Conservation (phyloP, 805 yeast species). For the Suhomyces pyralidae region DNA sequence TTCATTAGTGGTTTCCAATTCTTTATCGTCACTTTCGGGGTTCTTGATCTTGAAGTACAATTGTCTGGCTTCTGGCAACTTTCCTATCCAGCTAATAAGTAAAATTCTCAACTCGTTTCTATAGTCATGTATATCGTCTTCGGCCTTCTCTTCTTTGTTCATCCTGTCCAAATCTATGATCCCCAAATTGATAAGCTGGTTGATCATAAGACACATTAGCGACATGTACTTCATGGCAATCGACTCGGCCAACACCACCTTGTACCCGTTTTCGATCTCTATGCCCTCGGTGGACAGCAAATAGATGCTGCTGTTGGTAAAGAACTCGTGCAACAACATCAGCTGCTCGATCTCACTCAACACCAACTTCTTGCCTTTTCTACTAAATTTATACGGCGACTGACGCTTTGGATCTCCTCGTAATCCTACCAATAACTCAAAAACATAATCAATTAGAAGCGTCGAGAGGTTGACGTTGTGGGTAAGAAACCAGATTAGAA, state of each 20-base stretch:
- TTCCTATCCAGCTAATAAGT: slow-evolving; percentile 63
- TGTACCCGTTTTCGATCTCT: slow-evolving; percentile 26
- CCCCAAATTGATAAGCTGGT: slow-evolving; percentile 45
- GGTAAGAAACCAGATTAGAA: slow-evolving; percentile 64
- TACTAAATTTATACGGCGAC: slow-evolving; percentile 44
- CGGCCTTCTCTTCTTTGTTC: slow-evolving; percentile 4
- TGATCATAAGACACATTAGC: slow-evolving; percentile 62
- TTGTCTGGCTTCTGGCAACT: slow-evolving; percentile 58
- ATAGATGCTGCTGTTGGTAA: slow-evolving; percentile 46
- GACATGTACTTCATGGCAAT: slow-evolving; percentile 44
- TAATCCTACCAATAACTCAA: slow-evolving; percentile 54
- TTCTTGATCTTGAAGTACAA: slow-evolving; percentile 43
- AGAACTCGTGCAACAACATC: slow-evolving; percentile 69
- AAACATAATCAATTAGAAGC: slow-evolving; percentile 58
- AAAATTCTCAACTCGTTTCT: slow-evolving; percentile 58
- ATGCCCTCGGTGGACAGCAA: slow-evolving; percentile 31
- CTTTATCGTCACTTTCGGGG: slow-evolving; percentile 7
- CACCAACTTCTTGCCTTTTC: slow-evolving; percentile 49
- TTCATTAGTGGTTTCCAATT: not conserved
- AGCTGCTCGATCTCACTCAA: slow-evolving; percentile 59
- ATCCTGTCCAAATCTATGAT: slow-evolving; percentile 42
- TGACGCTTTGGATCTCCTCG: slow-evolving; percentile 43
- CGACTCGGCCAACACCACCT: slow-evolving; percentile 28
- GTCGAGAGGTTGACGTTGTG: slow-evolving; percentile 54
- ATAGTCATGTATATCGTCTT: slow-evolving; percentile 46